Conservation (phyloP, 2,329 filamentous ascomycete genomes). For the Ophiosphaerella herpotricha region DNA sequence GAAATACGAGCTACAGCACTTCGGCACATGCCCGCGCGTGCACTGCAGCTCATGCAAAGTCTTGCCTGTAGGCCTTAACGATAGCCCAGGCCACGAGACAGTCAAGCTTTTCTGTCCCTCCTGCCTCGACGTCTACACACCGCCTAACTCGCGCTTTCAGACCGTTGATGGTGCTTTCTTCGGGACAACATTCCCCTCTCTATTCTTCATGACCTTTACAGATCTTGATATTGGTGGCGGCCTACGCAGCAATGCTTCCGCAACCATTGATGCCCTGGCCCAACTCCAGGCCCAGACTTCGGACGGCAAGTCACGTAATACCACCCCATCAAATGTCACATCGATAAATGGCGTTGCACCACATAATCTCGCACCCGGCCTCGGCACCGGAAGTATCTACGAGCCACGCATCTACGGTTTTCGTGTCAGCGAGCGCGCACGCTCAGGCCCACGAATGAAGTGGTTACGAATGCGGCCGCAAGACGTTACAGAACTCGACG, state of each 20-base stretch:
- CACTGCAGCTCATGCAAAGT: constrained; percentile 90
- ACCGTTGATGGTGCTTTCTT: constrained; percentile 98
- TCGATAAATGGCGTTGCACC: constrained; percentile 83
- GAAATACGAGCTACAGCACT: constrained; percentile 97
- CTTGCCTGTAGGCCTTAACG: constrained; percentile 88
- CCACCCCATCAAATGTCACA: constrained; percentile 40
- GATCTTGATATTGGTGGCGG: constrained; percentile 84
- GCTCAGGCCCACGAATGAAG: constrained; percentile 92
- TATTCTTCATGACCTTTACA: constrained; percentile 98
- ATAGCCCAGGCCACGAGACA: constrained; percentile 94
- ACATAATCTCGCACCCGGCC: constrained; percentile 83
- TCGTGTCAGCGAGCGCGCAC: constrained; percentile 85
- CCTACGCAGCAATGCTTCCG: constrained; percentile 60
- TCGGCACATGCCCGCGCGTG: constrained; percentile 92
- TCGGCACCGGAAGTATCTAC: constrained; percentile 83
- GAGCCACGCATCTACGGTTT: constrained; percentile 97
- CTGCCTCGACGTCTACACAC: constrained; percentile 95
- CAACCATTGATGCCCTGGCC: constrained; percentile 41
- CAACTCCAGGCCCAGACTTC: constrained; percentile 42
- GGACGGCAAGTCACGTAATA: constrained; percentile 39
- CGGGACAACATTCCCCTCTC: constrained; percentile 91
- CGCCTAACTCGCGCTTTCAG: constrained; percentile 95
- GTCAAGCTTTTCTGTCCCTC: constrained; percentile 98
- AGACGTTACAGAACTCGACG: constrained; percentile 82
- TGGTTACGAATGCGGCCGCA: constrained; percentile 87